Evolutionary conservation across 148 eudicot genomes (phyloP), one percentile per base, ranked within the genome.

Genomic region (Nepenthes gracilis): DNA sequence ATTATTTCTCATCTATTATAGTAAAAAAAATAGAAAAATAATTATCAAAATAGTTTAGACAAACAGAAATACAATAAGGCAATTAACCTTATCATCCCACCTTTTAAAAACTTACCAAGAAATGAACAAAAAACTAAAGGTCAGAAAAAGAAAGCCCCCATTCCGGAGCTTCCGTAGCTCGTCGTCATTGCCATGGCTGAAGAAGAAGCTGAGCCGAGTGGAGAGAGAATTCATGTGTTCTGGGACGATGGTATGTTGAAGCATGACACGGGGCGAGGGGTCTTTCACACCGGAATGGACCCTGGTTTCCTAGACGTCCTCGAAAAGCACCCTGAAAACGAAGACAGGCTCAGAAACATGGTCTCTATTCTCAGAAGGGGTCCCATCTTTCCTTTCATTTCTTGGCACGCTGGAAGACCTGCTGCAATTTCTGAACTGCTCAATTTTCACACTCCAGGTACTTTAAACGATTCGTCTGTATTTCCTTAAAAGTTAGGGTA

Each of bases 261-360:
- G 4, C 96, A 93, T 58, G 80, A 88, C 32, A 59, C 83, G 52
- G 96, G 95, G 13, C 65, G 66, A 8, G 99, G 99, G 9, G 85
- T 88, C 0, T 93, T 86, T 61, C 95, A 88, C 65, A 52, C 80
- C 12, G 86, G 91, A 10, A 12, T 49, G 5, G 84, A 88, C 65
- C 99, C 99, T 32, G 92, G 95, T 14, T 93, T 86, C 68, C 79
- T 93, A 4, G 96, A 93, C 37, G 80, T 93, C 2, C 81, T 93
- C 0, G 96, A 93, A 48, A 80, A 77, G 58, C 99, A 93, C 82
- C 95, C 96, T 0, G 97, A 93, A 61, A 93, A 86, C 67, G 67
- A 81, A 0, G 87, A 84, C 64, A 69, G 96, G 73, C 69, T 93
- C 47, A 71, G 73, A 52, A 93, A 93, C 70, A 88, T 93, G 80